These are phyloP conservation scores for Filosporella fistucella DNA, from an alignment of 495 filamentous ascomycete genomes.

Conservation along the genomic window DNA sequence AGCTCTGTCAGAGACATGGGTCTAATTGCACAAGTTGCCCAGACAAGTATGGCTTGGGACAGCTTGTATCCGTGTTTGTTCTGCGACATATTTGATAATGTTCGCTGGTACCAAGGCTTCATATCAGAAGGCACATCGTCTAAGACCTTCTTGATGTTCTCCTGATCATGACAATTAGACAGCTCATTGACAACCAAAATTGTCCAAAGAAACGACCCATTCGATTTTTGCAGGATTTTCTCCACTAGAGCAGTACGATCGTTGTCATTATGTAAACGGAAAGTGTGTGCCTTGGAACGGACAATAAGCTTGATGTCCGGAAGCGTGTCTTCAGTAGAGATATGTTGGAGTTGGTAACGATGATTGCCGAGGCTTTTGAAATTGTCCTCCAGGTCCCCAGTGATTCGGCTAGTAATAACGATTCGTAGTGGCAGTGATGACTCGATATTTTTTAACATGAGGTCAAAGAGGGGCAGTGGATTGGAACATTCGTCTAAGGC, in stretches of 20 bases:
- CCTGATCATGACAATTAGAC: not conserved
- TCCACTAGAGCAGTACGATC: conserved; percentile 2
- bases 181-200: conserved; percentile 15
- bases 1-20: conserved; percentile 14
- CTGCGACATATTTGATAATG: conserved; percentile 3
- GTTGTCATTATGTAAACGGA: not conserved
- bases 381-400: not conserved
- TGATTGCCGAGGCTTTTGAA: not conserved
- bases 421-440: conserved; percentile 1
- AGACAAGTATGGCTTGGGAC: conserved; percentile 16
- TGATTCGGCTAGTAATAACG: conserved; percentile 12
- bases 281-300: not conserved
- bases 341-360: not conserved
- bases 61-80: conserved; percentile 1
- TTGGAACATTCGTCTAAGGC: conserved; percentile 21
- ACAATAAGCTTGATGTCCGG: conserved; percentile 10
- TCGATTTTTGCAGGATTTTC: conserved; percentile 13
- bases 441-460: conserved; percentile 6
- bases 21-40: conserved; percentile 8
- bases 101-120: conserved; percentile 11
- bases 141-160: conserved; percentile 4
- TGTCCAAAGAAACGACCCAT: conserved; percentile 20
- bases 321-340: conserved; percentile 1
- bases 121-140: conserved; percentile 15
- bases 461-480: not conserved